phyloP scores from a whole-genome alignment of 202 grass and related monocot species.

The Musa balbisiana region DNA sequence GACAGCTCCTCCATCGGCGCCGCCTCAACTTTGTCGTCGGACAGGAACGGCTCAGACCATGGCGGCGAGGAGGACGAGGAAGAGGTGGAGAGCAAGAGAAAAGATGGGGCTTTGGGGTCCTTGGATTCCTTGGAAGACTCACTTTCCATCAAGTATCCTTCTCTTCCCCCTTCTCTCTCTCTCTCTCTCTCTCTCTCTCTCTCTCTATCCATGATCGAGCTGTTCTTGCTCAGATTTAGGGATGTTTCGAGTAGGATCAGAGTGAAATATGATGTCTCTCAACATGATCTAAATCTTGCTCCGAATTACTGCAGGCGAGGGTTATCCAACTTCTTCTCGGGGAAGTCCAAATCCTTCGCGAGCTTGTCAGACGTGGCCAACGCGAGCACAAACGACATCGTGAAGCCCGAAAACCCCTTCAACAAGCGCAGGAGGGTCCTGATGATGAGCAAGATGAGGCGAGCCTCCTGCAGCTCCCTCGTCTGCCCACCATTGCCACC shows the following conservation, averaged over 20 bases:
- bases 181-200: no score
- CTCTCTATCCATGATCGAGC: no score
- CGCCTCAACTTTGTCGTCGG: slow-evolving; percentile 2
- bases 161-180: neutral
- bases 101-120: slow-evolving; percentile 32
- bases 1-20: slow-evolving; percentile 52
- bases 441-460: neutral
- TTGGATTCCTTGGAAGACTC: slow-evolving; percentile 88
- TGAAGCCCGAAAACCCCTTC: slow-evolving; percentile 4
- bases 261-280: no score
- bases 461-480: slow-evolving; percentile 5
- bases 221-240: no score
- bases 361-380: slow-evolving; percentile 4
- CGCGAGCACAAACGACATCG: neutral
- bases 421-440: slow-evolving; percentile 7
- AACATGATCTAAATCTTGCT: no score
- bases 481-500: neutral
- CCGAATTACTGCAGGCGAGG: neutral
- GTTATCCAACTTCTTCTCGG: slow-evolving; percentile 5
- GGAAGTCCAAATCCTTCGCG: slow-evolving; percentile 9
- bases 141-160: slow-evolving; percentile 66
- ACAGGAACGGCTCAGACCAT: no score
- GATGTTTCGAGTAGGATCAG: no score
- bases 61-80: slow-evolving; percentile 40
- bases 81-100: slow-evolving; percentile 9